phyloP scores from a whole-genome alignment of 2,329 filamentous ascomycete species.

The Sporothrix dimorphospora region DNA sequence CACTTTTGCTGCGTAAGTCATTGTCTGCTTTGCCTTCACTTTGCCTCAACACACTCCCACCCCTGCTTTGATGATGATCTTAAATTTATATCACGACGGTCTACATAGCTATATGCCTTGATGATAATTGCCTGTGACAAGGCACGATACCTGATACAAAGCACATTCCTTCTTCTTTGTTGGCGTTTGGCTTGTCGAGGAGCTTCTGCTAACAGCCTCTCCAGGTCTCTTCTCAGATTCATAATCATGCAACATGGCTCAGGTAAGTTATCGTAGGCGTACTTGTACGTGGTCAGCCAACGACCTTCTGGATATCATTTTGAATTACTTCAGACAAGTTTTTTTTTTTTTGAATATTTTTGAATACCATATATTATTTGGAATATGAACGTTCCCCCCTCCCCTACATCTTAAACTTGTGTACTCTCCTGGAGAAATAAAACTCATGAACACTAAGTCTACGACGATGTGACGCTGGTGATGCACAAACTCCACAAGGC shows the following conservation, averaged over 20 bases:
- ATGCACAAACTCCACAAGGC: neutral
- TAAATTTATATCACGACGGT: conserved; percentile 72
- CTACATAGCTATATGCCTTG: conserved; percentile 77
- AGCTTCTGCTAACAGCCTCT: conserved; percentile 19
- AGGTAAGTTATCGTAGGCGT: conserved; percentile 20
- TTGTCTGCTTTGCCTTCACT: conserved; percentile 40
- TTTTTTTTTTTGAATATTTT: neutral
- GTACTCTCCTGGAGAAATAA: too few species aligned
- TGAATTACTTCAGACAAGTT: neutral
- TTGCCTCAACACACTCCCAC: conserved; percentile 14
- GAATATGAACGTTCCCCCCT: neutral
- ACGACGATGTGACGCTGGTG: neutral
- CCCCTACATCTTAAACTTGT: too few species aligned
- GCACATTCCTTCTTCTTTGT: conserved; percentile 18
- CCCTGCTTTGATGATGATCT: conserved; percentile 65
- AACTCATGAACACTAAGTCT: too few species aligned
- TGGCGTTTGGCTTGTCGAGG: neutral
- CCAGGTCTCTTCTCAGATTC: neutral
- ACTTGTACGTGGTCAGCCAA: neutral
- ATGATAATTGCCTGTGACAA: conserved; percentile 79
- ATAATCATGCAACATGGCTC: neutral
- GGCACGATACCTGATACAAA: conserved; percentile 49
- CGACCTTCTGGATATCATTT: neutral
- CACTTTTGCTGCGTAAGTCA: conserved; percentile 40
- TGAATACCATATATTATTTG: neutral